phyloP scores from a whole-genome alignment of 441 rosid species.

The Adansonia grandidieri region DNA sequence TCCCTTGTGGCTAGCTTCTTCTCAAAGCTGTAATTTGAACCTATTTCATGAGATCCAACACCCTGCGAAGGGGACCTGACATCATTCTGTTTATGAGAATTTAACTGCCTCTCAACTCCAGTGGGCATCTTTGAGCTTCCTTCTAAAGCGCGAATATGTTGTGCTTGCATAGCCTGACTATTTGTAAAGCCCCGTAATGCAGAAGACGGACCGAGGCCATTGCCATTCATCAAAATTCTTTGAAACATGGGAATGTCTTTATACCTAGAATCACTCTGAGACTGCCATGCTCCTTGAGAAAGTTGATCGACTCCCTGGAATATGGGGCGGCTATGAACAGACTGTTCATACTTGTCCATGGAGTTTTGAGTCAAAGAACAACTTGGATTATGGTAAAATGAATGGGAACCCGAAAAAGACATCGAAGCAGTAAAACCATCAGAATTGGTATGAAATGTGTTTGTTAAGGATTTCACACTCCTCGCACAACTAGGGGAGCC shows the following conservation, averaged over 20 bases:
- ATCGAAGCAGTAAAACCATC: slow-evolving; percentile 88
- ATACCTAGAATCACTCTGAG: slow-evolving; percentile 70
- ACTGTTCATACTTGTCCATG: slow-evolving; percentile 76
- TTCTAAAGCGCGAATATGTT: slow-evolving; percentile 43
- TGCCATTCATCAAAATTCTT: slow-evolving; percentile 68
- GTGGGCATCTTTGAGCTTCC: slow-evolving; percentile 58
- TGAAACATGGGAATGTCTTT: slow-evolving; percentile 71
- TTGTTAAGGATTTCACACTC: slow-evolving; percentile 75
- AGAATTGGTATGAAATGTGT: slow-evolving; percentile 70
- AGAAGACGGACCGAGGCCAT: slow-evolving; percentile 59
- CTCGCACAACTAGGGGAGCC: slow-evolving; percentile 81
- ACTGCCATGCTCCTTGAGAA: slow-evolving; percentile 52
- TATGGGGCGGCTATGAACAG: slow-evolving; percentile 93
- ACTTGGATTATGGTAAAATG: too few species aligned
- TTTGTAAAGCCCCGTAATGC: slow-evolving; percentile 50
- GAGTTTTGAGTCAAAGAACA: slow-evolving; percentile 23
- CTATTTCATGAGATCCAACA: slow-evolving; percentile 62
- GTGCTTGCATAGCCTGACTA: slow-evolving; percentile 53
- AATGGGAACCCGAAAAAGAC: slow-evolving; percentile 81
- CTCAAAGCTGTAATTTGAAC: slow-evolving; percentile 61
- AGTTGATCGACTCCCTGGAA: slow-evolving; percentile 75
- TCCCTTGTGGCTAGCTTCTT: slow-evolving; percentile 63
- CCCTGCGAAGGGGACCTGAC: slow-evolving; percentile 67
- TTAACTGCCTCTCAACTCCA: slow-evolving; percentile 74
- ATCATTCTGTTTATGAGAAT: slow-evolving; percentile 67